A percentile compares a stretch with the other conserved stretches of the same genome.
Evolutionary conservation across 768 basidiomycete species (phyloP).

Genomic region (Phlebiopsis flavidoalba): DNA sequence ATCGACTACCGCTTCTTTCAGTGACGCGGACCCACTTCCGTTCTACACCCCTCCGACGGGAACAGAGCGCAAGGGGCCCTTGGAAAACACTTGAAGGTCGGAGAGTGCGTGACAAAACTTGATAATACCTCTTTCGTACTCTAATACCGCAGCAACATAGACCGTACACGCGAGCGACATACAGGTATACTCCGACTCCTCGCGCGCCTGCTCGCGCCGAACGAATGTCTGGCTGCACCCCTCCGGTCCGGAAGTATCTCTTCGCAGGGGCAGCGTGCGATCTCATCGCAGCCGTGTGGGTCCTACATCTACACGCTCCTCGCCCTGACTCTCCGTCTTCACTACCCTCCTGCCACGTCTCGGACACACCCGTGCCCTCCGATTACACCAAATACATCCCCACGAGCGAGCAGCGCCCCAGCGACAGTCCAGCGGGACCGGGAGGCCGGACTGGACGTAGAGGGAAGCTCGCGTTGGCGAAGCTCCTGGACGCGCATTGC

Average conservation of each 20-base stretch:
- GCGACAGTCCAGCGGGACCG: neutral
- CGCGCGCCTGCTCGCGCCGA: conserved; percentile 77
- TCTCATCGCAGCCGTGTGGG: conserved; percentile 67
- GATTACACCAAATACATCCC: neutral
- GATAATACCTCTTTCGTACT: neutral
- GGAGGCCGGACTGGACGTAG: neutral
- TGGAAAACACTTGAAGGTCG: conserved; percentile 40
- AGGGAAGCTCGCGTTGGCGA: too few species aligned
- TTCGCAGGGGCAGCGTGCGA: conserved; percentile 80
- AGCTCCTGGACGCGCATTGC: too few species aligned
- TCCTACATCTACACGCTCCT: conserved; percentile 67
- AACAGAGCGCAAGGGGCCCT: conserved; percentile 64
- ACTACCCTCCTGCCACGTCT: conserved; percentile 20
- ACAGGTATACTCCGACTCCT: conserved; percentile 95
- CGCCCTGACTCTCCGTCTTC: conserved; percentile 42
- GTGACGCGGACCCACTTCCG: conserved; percentile 80
- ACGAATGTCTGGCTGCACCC: conserved; percentile 74
- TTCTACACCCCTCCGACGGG: conserved; percentile 32
- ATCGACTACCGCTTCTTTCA: conserved; percentile 95
- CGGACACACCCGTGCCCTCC: neutral
- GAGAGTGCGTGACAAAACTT: conserved; percentile 58
- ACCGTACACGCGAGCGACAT: conserved; percentile 89
- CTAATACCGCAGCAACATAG: conserved; percentile 34
- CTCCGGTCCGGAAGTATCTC: conserved; percentile 86
- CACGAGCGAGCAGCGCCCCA: neutral